Evolutionary conservation across 805 yeast genomes (phyloP), one percentile per base, ranked within the genome.

Genomic region (Starmerella scarabaei): DNA sequence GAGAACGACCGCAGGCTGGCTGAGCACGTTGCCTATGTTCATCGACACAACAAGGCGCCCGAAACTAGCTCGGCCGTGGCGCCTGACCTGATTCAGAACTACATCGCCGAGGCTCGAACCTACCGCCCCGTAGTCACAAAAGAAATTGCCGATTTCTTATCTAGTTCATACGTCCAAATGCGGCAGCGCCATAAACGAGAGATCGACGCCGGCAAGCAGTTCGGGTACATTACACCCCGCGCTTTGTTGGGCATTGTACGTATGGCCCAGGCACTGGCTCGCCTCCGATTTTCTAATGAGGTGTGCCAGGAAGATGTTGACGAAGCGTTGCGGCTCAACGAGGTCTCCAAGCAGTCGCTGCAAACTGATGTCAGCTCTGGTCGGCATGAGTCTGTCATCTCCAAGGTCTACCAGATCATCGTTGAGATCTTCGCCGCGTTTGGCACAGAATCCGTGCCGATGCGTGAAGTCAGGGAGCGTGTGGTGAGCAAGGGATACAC

Each of bases 141-240:
- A 45, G 80, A 74, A 15, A 93, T 88, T 33, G 84, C 88, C 35
- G 91, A 84, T 47, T 80, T 83, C 58, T 85, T 86, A 41, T 83
- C 82, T 23, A 78, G 77, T 52, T 72, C 81, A 8, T 91, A 93
- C 59, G 85, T 86, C 48, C 81, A 80, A 58, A 70, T 93, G 77
- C 73, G 99, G 58, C 94, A 88, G 62, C 93, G 84, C 55, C 80
- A 93, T 17, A 82, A 81, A 55, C 66, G 72, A 42, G 80, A 80
- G 56, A 81, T 80, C 56, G 61, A 61, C 53, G 40, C 38, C 14
- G 44, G 48, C 11, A 78, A 77, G 48, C 76, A 86, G 26, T 88
- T 88, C 58, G 75, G 86, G 35, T 96, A 86, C 61, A 80, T 93
- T 17, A 86, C 98, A 1, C 96, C 97, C 42, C 78, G 99, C 67